Evolutionary conservation across 1,284 basidiomycete species (phyloP).

Genomic region (Boletus austroedulis): DNA sequence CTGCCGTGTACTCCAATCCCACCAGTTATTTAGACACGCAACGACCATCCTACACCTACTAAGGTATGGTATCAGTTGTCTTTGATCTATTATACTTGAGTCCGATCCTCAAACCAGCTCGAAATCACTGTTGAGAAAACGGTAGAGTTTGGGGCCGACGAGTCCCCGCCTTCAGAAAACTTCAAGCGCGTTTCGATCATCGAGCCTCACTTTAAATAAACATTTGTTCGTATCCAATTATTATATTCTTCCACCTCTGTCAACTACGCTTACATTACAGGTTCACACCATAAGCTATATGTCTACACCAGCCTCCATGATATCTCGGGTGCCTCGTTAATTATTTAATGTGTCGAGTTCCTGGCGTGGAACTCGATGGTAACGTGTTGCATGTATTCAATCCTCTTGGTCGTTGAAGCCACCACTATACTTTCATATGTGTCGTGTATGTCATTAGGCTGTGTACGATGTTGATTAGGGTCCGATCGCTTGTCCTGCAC

Average conservation of each 20-base stretch:
- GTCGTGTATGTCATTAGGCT: no score
- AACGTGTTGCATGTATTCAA: no score
- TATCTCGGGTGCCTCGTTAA: no score
- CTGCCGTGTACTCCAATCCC: not conserved
- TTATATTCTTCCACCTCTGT: not conserved
- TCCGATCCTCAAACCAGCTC: constrained; percentile 14
- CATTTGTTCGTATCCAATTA: not conserved
- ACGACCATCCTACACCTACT: constrained; percentile 7
- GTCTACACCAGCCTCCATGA: no score
- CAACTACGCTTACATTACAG: not conserved
- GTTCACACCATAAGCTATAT: no score
- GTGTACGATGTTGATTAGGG: no score
- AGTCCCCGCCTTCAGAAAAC: not conserved
- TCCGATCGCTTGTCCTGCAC: no score
- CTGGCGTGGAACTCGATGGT: no score
- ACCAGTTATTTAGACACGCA: constrained; percentile 7
- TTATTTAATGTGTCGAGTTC: no score
- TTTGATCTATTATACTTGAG: not conserved
- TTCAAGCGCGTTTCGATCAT: not conserved
- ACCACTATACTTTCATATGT: no score
- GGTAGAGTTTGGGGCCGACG: constrained; percentile 21
- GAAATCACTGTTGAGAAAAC: constrained; percentile 33
- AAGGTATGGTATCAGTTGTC: constrained; percentile 15
- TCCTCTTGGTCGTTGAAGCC: no score
- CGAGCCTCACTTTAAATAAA: constrained; percentile 1